phyloP scores from a whole-genome alignment of 1,139 yeast genomes.

The Suzukiozyma palmioleophila region DNA sequence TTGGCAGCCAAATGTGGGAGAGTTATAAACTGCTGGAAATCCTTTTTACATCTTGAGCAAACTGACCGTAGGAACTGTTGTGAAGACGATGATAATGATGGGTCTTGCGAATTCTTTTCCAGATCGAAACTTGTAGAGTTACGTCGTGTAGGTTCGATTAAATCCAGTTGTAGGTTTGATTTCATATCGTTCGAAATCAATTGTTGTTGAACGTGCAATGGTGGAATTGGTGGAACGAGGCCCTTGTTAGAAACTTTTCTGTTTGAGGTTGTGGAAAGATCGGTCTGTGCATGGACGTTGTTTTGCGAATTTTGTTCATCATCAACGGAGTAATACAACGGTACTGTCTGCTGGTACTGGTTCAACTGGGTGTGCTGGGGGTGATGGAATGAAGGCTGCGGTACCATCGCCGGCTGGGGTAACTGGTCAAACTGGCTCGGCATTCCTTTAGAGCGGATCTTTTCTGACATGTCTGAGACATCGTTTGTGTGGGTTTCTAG shows the following conservation, averaged over 20 bases:
- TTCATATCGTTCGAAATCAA: conserved; percentile 13
- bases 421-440: neutral
- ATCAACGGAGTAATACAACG: no score
- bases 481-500: conserved; percentile 18
- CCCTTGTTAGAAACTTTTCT: conserved; percentile 15
- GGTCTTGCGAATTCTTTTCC: no score
- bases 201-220: conserved; percentile 44
- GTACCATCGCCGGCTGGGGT: conserved; percentile 1
- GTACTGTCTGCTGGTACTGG: conserved; percentile 6
- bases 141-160: no score
- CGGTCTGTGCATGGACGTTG: conserved; percentile 10
- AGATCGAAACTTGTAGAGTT: no score
- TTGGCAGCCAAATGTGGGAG: conserved; percentile 27
- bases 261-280: conserved; percentile 11
- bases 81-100: conserved; percentile 1
- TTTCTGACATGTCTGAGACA: neutral
- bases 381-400: conserved; percentile 1
- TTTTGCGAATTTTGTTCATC: conserved; percentile 9
- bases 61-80: conserved; percentile 17
- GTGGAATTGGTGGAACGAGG: conserved; percentile 42
- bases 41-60: conserved; percentile 60
- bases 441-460: neutral
- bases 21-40: conserved; percentile 44
- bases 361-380: neutral
- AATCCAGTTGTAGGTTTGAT: conserved; percentile 1